These are phyloP conservation scores for Hordeum pubiflorum DNA, from an alignment of 202 grass and related monocot species.

Conservation along the genomic window DNA sequence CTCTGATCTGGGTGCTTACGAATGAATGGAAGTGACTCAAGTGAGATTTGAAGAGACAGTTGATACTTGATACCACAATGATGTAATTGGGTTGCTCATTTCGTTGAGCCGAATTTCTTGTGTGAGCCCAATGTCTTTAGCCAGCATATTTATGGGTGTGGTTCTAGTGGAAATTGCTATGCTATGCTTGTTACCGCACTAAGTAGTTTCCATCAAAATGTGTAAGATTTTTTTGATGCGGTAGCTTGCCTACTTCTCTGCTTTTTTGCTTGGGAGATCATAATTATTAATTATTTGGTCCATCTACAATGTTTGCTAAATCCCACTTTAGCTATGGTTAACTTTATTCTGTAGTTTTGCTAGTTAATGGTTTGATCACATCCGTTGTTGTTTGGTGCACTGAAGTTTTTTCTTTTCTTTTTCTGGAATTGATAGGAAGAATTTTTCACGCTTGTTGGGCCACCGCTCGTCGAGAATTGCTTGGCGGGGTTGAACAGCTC, in stretches of 20 bases:
- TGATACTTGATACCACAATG: not conserved
- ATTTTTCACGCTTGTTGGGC: slow-evolving; percentile 64
- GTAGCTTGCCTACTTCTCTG: not conserved
- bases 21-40: too few relatives aligned
- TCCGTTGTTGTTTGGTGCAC: not conserved
- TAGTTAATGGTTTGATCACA: not conserved
- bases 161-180: not conserved
- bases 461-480: slow-evolving; percentile 85
- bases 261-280: not conserved
- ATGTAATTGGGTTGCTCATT: not conserved
- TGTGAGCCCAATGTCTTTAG: not conserved
- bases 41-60: too few relatives aligned
- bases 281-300: not conserved
- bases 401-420: not conserved
- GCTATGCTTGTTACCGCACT: not conserved
- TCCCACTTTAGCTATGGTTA: not conserved
- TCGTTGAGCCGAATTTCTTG: not conserved
- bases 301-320: too few relatives aligned
- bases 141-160: not conserved
- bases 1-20: too few relatives aligned
- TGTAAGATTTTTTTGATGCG: not conserved
- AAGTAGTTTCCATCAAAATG: not conserved
- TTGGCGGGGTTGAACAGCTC: slow-evolving; percentile 86
- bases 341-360: not conserved
- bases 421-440: slow-evolving; percentile 45